These are phyloP conservation scores for Malus hybrid DNA, from an alignment of 331 rosid genomes.

Conservation along the genomic window DNA sequence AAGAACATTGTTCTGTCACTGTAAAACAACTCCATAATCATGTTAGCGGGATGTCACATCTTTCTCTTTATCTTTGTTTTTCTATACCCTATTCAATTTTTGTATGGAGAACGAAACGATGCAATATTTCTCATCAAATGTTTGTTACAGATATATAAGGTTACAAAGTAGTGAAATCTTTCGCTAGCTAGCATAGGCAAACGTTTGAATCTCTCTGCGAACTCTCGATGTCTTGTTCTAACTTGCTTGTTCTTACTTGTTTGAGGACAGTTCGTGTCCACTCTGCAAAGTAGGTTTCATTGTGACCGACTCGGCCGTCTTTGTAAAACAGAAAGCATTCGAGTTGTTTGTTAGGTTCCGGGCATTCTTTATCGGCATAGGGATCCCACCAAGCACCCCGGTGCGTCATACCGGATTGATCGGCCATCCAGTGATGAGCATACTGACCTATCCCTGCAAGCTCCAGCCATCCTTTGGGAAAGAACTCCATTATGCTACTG, in stretches of 20 bases:
- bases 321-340: constrained; percentile 23
- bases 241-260: constrained; percentile 4
- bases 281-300: constrained; percentile 22
- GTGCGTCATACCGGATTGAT: constrained; percentile 24
- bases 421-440: constrained; percentile 29
- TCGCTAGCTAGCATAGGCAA: constrained; percentile 9
- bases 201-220: neutral
- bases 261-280: constrained; percentile 20
- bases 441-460: constrained; percentile 26
- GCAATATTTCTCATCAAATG: neutral
- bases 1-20: too few species aligned
- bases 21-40: neutral
- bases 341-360: neutral
- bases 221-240: neutral
- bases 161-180: neutral
- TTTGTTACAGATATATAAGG: neutral
- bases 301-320: constrained; percentile 19
- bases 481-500: constrained; percentile 29
- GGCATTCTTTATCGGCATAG: constrained; percentile 15
- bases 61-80: neutral
- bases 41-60: neutral
- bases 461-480: constrained; percentile 31
- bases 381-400: constrained; percentile 21
- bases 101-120: neutral
- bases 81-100: neutral